Conservation (phyloP, 129 eudicot species). For the Smallanthus sonchifolius region DNA sequence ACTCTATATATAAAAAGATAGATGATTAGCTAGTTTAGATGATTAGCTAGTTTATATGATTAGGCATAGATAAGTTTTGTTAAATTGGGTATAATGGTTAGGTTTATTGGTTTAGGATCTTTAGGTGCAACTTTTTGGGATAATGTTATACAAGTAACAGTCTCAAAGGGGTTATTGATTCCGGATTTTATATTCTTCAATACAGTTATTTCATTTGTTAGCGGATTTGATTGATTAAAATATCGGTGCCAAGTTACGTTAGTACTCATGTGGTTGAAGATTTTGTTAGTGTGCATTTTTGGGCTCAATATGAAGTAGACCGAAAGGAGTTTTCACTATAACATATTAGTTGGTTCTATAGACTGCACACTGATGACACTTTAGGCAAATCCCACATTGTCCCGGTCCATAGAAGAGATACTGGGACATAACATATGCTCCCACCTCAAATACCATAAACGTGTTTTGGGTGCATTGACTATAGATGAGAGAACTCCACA, state of each 20-base stretch:
- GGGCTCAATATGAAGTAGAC: not conserved
- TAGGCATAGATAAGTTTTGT: not conserved
- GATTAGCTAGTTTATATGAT: not conserved
- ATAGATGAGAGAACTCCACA: not conserved
- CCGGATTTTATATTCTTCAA: too few species aligned
- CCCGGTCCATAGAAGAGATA: not conserved
- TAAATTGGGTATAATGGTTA: not conserved
- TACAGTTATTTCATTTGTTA: too few species aligned
- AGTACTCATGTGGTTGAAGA: not conserved
- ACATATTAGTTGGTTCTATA: too few species aligned
- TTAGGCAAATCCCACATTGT: not conserved
- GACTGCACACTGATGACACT: not conserved
- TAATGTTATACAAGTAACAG: too few species aligned
- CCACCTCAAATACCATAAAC: not conserved
- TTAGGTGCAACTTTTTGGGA: too few species aligned
- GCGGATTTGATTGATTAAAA: too few species aligned
- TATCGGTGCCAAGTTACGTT: not conserved
- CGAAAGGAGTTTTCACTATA: not conserved
- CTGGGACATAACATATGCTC: not conserved
- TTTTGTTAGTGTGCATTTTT: not conserved
- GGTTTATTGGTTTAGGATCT: too few species aligned
- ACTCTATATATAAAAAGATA: too few species aligned
- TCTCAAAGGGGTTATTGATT: too few species aligned
- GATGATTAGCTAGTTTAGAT: too few species aligned
- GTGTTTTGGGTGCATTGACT: not conserved